A percentile compares a stretch with the other conserved stretches of the same genome.
Conservation (phyloP, 139 green algal genomes). For the Chlorella sp. region DNA sequence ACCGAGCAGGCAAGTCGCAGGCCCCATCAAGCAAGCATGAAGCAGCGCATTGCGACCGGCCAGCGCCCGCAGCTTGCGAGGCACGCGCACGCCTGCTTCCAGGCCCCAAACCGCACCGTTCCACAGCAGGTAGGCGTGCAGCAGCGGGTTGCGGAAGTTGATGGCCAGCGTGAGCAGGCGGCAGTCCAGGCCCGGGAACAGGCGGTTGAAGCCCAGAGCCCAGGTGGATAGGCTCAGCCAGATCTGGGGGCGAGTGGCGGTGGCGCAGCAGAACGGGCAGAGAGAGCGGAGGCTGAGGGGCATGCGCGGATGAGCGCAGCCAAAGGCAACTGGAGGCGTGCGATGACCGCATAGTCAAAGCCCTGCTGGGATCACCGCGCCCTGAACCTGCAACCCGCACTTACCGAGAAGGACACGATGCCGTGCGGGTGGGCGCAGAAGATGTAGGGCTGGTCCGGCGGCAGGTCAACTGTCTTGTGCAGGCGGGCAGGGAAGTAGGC, state of each 20-base stretch:
- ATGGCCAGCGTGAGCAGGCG: slow-evolving; percentile 33
- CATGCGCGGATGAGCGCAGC: not conserved
- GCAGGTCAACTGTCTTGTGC: slow-evolving; percentile 38
- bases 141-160: slow-evolving; percentile 38
- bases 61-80: no score
- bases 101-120: not conserved
- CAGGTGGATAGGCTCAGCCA: slow-evolving; percentile 35
- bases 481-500: slow-evolving; percentile 35
- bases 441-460: slow-evolving; percentile 29
- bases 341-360: no score
- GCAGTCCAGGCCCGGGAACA: slow-evolving; percentile 47
- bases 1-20: no score
- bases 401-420: slow-evolving; percentile 17
- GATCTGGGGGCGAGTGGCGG: not conserved
- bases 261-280: not conserved
- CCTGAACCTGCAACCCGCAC: not conserved
- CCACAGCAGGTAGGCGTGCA: slow-evolving; percentile 40
- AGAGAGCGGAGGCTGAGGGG: not conserved
- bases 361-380: no score
- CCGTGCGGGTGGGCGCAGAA: slow-evolving; percentile 46
- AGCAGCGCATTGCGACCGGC: no score
- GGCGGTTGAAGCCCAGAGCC: slow-evolving; percentile 33
- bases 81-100: not conserved
- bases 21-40: not conserved
- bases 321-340: no score